These are phyloP conservation scores for Trypanosomatidae sp. DNA, from an alignment of 208 protist species.

Conservation along the genomic window DNA sequence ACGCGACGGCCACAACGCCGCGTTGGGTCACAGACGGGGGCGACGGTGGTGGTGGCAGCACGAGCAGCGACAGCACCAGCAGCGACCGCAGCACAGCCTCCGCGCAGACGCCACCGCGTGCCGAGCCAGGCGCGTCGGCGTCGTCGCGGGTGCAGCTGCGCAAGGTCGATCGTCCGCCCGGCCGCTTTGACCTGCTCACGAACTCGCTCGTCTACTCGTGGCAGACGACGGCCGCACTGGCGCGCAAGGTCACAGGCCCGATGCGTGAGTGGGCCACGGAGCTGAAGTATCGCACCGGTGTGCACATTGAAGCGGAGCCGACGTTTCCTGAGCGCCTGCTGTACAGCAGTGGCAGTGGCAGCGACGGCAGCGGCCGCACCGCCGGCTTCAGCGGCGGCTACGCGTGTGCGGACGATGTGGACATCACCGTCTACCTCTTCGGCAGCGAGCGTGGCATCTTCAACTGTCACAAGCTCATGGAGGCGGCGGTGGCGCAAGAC, in stretches of 20 bases:
- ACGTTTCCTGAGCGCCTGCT: slow-evolving; percentile 41
- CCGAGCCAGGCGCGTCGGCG: slow-evolving; percentile 10
- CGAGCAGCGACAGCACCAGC: no score
- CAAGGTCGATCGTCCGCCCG: slow-evolving; percentile 51
- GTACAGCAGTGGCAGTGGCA: slow-evolving; percentile 9
- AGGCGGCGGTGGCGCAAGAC: slow-evolving; percentile 57
- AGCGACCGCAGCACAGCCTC: slow-evolving; percentile 12
- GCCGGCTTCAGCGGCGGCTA: slow-evolving; percentile 31
- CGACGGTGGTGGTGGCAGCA: no score
- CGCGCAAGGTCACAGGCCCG: slow-evolving; percentile 72
- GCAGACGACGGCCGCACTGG: slow-evolving; percentile 63
- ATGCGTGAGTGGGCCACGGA: slow-evolving; percentile 86
- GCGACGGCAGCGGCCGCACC: slow-evolving; percentile 22
- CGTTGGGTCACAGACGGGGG: no score
- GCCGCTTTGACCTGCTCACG: slow-evolving; percentile 76
- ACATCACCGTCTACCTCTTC: slow-evolving; percentile 83
- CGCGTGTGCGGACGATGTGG: slow-evolving; percentile 68
- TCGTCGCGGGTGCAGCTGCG: slow-evolving; percentile 29
- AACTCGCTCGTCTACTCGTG: slow-evolving; percentile 82
- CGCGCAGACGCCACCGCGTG: slow-evolving; percentile 8
- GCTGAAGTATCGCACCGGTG: slow-evolving; percentile 84
- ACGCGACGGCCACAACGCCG: no score
- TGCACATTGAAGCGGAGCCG: slow-evolving; percentile 79
- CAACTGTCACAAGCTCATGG: slow-evolving; percentile 82
- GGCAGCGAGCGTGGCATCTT: slow-evolving; percentile 79